phyloP scores from a whole-genome alignment of 495 filamentous ascomycete species.

The Neurospora sp. region DNA sequence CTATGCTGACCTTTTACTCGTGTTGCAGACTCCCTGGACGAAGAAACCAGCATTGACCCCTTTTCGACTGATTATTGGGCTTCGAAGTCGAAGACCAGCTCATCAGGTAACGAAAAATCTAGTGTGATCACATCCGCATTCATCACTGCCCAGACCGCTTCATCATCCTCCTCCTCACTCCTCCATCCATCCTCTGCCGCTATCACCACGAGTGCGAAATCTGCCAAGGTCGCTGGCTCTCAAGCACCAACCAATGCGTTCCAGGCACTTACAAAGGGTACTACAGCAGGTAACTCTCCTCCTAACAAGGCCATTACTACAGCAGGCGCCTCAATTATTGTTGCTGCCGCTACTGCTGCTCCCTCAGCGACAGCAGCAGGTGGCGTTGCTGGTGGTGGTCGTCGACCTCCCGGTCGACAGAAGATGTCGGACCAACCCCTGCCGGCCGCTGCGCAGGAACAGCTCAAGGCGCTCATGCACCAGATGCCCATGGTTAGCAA shows the following conservation, averaged over 20 bases:
- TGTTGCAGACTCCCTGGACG: slow-evolving; percentile 21
- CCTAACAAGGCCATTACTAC: neutral
- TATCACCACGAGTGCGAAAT: neutral
- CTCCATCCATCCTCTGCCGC: neutral
- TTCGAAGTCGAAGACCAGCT: slow-evolving; percentile 16
- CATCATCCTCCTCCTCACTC: neutral
- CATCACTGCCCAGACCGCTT: neutral
- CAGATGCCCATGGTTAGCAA: slow-evolving; percentile 18
- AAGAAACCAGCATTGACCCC: slow-evolving; percentile 61
- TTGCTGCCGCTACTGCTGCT: neutral
- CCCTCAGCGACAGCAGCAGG: neutral
- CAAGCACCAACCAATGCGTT: slow-evolving; percentile 13
- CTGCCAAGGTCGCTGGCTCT: neutral
- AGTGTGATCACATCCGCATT: neutral
- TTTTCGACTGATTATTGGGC: slow-evolving; percentile 78
- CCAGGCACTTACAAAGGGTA: slow-evolving; percentile 8
- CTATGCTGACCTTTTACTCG: slow-evolving; percentile 6
- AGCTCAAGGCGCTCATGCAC: slow-evolving; percentile 17
- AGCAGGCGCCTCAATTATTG: neutral
- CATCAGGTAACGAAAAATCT: slow-evolving; percentile 10
- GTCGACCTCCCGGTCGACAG: neutral
- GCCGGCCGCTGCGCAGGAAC: slow-evolving; percentile 9
- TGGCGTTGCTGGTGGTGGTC: neutral
- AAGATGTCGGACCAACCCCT: slow-evolving; percentile 16
- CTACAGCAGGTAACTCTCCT: neutral